These are phyloP conservation scores for Neoboletus subvelutipes DNA, from an alignment of 768 basidiomycete species.

Conservation along the genomic window DNA sequence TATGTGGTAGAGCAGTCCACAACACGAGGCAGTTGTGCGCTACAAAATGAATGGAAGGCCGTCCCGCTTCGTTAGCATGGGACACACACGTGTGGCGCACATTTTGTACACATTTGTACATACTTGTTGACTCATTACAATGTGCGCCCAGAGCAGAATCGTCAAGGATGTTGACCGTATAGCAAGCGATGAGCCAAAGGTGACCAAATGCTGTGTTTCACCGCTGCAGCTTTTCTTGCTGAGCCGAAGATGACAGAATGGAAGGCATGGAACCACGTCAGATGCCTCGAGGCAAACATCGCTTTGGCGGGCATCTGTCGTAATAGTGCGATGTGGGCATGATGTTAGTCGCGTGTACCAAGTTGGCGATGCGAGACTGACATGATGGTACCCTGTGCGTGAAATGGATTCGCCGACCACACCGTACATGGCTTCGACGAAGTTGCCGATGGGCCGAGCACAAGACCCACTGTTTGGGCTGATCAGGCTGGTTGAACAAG, in stretches of 20 bases:
- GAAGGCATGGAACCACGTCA: slow-evolving; percentile 23
- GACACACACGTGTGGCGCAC: slow-evolving; percentile 11
- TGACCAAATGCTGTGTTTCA: slow-evolving; percentile 9
- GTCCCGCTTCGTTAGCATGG: slow-evolving; percentile 18
- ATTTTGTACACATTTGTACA: slow-evolving; percentile 3
- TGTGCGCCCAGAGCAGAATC: background rate
- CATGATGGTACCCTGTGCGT: slow-evolving; percentile 4
- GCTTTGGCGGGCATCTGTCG: slow-evolving; percentile 14
- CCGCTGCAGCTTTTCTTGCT: background rate
- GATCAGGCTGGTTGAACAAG: background rate
- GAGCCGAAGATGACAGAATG: slow-evolving; percentile 9
- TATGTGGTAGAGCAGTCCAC: slow-evolving; percentile 21
- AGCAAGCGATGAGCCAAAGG: background rate
- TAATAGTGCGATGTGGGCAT: slow-evolving; percentile 7
- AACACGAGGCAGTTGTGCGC: slow-evolving; percentile 31
- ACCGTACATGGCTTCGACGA: background rate
- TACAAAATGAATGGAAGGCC: slow-evolving; percentile 25
- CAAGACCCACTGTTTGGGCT: background rate
- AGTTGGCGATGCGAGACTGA: slow-evolving; percentile 3
- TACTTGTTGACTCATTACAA: slow-evolving; percentile 6
- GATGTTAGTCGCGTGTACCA: slow-evolving; percentile 14
- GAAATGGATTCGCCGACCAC: background rate
- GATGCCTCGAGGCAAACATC: slow-evolving; percentile 31
- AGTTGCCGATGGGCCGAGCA: background rate
- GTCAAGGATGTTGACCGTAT: background rate